These are phyloP conservation scores for Entomortierella lignicola DNA, from an alignment of 192 early-diverging fungal species.

Conservation along the genomic window DNA sequence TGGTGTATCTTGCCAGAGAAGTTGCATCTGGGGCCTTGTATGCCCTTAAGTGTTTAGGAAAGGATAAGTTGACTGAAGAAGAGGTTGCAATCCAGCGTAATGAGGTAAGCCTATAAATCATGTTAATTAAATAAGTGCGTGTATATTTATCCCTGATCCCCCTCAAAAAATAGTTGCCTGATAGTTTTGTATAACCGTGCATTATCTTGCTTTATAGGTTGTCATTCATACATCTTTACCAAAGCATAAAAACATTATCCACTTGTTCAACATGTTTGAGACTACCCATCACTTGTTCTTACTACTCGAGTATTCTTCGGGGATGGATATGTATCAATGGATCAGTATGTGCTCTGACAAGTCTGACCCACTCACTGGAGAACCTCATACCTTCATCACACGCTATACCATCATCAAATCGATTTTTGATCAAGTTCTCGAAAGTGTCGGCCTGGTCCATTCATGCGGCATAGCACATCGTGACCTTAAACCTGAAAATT, in stretches of 20 bases:
- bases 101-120: conserved; percentile 58
- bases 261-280: conserved; percentile 75
- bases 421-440: conserved; percentile 74
- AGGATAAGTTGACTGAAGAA: conserved; percentile 68
- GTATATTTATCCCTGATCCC: neutral
- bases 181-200: neutral
- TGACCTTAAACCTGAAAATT: conserved; percentile 89
- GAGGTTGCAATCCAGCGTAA: conserved; percentile 75
- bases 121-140: neutral
- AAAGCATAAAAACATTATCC: conserved; percentile 72
- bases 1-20: conserved; percentile 78
- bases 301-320: conserved; percentile 71
- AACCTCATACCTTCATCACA: conserved; percentile 69
- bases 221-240: conserved; percentile 68
- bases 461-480: conserved; percentile 84
- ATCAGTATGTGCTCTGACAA: conserved; percentile 55
- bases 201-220: conserved; percentile 29
- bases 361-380: conserved; percentile 47
- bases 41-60: conserved; percentile 81
- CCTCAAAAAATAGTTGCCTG: neutral
- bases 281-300: conserved; percentile 76
- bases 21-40: conserved; percentile 65
- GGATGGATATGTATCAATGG: conserved; percentile 65
- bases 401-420: conserved; percentile 71
- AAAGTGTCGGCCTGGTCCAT: conserved; percentile 84